A percentile compares a stretch with the other conserved stretches of the same genome.
Conservation (phyloP, 2,329 filamentous ascomycete genomes). For the Aspergillus eucalypticola region DNA sequence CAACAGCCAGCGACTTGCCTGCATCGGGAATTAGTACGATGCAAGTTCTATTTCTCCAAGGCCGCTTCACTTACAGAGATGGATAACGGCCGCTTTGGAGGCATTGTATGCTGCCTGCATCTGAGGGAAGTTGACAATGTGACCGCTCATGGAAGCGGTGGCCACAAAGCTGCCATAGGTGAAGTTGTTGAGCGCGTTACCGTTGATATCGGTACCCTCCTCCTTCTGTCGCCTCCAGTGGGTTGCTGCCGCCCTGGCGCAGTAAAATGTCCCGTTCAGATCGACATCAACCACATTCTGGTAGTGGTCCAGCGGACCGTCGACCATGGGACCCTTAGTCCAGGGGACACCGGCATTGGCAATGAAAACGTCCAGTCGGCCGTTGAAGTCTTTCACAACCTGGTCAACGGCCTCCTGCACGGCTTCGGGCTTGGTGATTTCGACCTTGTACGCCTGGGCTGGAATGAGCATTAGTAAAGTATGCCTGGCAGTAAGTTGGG, state of each 20-base stretch:
- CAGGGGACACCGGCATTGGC: slow-evolving; percentile 77
- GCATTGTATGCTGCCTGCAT: slow-evolving; percentile 73
- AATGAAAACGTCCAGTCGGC: slow-evolving; percentile 74
- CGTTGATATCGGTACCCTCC: slow-evolving; percentile 64
- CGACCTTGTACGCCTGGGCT: slow-evolving; percentile 53
- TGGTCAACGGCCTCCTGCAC: slow-evolving; percentile 45
- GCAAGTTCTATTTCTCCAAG: slow-evolving; percentile 41
- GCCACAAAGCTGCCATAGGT: slow-evolving; percentile 71
- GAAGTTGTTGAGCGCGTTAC: slow-evolving; percentile 62
- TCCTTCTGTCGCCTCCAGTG: slow-evolving; percentile 71
- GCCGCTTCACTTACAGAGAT: slow-evolving; percentile 42
- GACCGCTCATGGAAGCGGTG: slow-evolving; percentile 76
- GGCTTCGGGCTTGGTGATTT: slow-evolving; percentile 46
- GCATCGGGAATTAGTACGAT: slow-evolving; percentile 13
- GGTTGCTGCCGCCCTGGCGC: slow-evolving; percentile 66
- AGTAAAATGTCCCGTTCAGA: slow-evolving; percentile 76
- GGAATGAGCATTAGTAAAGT: slow-evolving; percentile 10
- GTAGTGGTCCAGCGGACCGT: slow-evolving; percentile 65
- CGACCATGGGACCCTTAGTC: slow-evolving; percentile 67
- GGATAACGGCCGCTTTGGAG: slow-evolving; percentile 64
- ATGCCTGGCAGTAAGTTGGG: background rate
- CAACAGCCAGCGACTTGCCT: slow-evolving; percentile 71
- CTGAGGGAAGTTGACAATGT: slow-evolving; percentile 76
- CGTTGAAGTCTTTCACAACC: slow-evolving; percentile 65
- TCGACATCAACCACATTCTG: slow-evolving; percentile 69